Evolutionary conservation across 2,329 filamentous ascomycete species (phyloP).

Genomic region (Aspergillus oerlinghausenensis): DNA sequence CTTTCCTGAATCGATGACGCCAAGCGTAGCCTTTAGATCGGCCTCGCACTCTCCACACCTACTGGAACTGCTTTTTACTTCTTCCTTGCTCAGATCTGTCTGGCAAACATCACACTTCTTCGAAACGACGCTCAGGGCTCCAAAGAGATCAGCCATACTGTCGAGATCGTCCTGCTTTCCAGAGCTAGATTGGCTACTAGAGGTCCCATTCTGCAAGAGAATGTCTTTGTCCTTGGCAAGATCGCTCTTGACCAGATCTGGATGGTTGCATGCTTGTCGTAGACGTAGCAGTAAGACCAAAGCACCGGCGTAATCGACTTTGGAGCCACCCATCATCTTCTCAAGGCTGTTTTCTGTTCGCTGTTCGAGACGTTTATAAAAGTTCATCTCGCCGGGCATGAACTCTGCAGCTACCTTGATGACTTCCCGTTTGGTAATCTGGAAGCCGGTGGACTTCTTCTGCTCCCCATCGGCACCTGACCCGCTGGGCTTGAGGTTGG

Average conservation of each 20-base stretch:
- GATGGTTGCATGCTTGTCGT: conserved; percentile 92
- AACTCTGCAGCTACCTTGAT: conserved; percentile 75
- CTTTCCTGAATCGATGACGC: conserved; percentile 32
- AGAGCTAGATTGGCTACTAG: conserved; percentile 46
- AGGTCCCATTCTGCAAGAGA: conserved; percentile 58
- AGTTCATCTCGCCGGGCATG: conserved; percentile 71
- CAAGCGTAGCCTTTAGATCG: conserved; percentile 62
- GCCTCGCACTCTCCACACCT: conserved; percentile 70
- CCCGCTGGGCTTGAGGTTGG: conserved; percentile 71
- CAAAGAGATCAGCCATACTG: conserved; percentile 78
- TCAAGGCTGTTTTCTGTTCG: conserved; percentile 83
- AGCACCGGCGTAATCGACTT: conserved; percentile 87
- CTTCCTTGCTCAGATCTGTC: conserved; percentile 57
- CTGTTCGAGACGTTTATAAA: conserved; percentile 78
- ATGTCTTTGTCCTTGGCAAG: conserved; percentile 85
- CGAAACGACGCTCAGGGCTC: conserved; percentile 70
- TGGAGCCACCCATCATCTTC: conserved; percentile 75
- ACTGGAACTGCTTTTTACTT: conserved; percentile 49
- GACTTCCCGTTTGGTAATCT: conserved; percentile 86
- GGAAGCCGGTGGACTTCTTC: conserved; percentile 62
- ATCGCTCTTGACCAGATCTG: conserved; percentile 78
- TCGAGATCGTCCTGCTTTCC: conserved; percentile 65
- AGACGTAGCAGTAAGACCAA: conserved; percentile 86
- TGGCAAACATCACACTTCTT: conserved; percentile 85
- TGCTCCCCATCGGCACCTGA: conserved; percentile 46